Evolutionary conservation across 208 protist genomes (phyloP).

Genomic region (Crithidia sp.): DNA sequence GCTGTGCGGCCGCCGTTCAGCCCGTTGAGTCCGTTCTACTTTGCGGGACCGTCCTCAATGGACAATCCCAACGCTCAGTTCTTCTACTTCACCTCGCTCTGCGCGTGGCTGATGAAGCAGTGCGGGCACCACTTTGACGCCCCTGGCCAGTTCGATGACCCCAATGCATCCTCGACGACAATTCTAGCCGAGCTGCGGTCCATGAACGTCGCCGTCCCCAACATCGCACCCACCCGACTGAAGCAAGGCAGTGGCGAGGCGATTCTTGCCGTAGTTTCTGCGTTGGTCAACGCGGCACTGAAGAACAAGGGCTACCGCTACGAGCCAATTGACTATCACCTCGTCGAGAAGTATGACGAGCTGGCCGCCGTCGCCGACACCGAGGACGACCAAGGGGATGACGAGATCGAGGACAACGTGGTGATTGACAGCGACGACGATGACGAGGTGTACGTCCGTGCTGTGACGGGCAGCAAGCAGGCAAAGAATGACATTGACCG

Average conservation of each 20-base stretch:
- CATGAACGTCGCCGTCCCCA: conserved; percentile 76
- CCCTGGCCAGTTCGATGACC: conserved; percentile 91
- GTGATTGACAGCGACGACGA: conserved; percentile 89
- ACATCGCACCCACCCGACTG: conserved; percentile 83
- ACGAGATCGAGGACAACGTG: conserved; percentile 84
- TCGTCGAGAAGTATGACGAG: conserved; percentile 85
- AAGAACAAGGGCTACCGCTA: conserved; percentile 64
- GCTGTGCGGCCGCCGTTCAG: conserved; percentile 82
- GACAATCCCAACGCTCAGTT: conserved; percentile 92
- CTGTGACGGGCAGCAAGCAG: conserved; percentile 25
- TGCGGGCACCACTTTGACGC: conserved; percentile 72
- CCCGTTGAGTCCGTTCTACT: conserved; percentile 83
- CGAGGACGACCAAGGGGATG: conserved; percentile 58
- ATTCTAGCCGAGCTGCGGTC: conserved; percentile 78
- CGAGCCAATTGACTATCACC: conserved; percentile 72
- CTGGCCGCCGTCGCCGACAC: conserved; percentile 70
- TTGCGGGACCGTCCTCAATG: conserved; percentile 72
- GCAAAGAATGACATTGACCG: conserved; percentile 24
- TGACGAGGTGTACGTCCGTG: conserved; percentile 79
- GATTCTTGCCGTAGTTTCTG: conserved; percentile 70
- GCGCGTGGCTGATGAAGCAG: conserved; percentile 87
- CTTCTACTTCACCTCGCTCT: conserved; percentile 91
- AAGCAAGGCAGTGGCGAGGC: conserved; percentile 87
- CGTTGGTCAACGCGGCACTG: conserved; percentile 80
- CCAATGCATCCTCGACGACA: conserved; percentile 84